A percentile compares a stretch with the other conserved stretches of the same genome.
Conservation (phyloP, 352 stramenopile species). For the Aphanomyces euteiches region DNA sequence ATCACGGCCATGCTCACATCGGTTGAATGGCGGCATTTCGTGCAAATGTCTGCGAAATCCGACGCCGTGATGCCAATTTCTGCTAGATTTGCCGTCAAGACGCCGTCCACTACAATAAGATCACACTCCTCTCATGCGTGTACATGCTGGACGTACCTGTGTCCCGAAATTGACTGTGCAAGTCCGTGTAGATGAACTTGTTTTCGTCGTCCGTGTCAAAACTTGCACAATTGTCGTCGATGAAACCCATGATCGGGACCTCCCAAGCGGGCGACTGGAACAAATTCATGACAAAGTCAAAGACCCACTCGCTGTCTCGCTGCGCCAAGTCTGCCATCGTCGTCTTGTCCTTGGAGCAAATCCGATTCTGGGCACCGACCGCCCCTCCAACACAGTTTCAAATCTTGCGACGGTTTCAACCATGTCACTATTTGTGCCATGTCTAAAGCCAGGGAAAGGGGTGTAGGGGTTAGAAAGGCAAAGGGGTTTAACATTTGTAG, state of each 20-base stretch:
- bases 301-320: conserved; percentile 80
- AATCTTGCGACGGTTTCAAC: too few relatives aligned
- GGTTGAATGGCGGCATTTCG: conserved; percentile 54
- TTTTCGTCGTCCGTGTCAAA: conserved; percentile 89
- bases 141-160: conserved; percentile 36
- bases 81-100: conserved; percentile 73
- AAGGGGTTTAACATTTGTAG: too few relatives aligned
- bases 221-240: conserved; percentile 85
- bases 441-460: too few relatives aligned
- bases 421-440: too few relatives aligned
- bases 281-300: conserved; percentile 86
- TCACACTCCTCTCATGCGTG: not conserved
- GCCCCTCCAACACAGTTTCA: too few relatives aligned
- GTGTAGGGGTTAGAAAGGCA: too few relatives aligned
- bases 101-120: conserved; percentile 53
- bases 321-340: conserved; percentile 42
- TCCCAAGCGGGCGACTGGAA: conserved; percentile 86
- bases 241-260: conserved; percentile 84
- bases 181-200: conserved; percentile 84
- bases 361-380: not conserved
- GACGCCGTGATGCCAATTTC: conserved; percentile 81
- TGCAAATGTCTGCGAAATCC: conserved; percentile 80
- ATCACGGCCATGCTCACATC: conserved; percentile 74
- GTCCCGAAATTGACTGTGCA: conserved; percentile 78
- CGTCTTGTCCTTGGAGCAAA: not conserved